Base-by-base conservation (phyloP, 2,329 filamentous ascomycete genomes). In the Mycocentrospora acerina region DNA sequence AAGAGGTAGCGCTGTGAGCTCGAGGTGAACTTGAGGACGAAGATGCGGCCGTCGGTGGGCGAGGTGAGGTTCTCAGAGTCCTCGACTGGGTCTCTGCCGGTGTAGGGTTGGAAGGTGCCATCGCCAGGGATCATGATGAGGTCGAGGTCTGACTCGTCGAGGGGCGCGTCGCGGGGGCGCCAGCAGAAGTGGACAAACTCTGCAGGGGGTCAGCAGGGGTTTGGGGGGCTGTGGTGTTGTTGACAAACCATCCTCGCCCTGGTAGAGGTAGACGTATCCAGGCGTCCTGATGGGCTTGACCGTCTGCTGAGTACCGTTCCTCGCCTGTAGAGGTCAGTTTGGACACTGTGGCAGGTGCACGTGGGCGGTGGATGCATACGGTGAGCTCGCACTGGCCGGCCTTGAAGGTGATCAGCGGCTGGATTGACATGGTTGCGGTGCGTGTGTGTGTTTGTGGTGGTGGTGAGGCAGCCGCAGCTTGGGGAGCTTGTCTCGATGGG, bases 101-200 rank as follows among this genome's bases (percentile, higher is more conserved):
- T 63, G 71, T 95, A 93, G 7, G 90, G 89, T 10, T 83, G 76
- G 70, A 98, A 98, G 59, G 82, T 84, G 55, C 87, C 88, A 67
- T 98, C 94, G 37, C 80, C 79, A 15, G 93, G 91, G 35, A 98
- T 84, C 88, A 96, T 96, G 58, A 96, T 82, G 25, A 98, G 80
- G 65, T 98, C 90, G 48, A 95, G 73, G 44, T 93, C 86, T 41
- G 90, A 85, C 42, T 86, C 73, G 48, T 86, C 80, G 52, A 88
- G 71, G 15, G 83, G 75, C 42, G 81, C 80, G 53, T 76, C 79
- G 53, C 93, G 85, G 59, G 88, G 83, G 52, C 90, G 86, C 94
- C 94, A 98, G 80, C 90, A 96, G 73, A 98, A 95, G 74, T 96
- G 90, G 45, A 95, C 78, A 44, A 98, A 80, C 35, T 96, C 86